Conservation (phyloP, 2,329 filamentous ascomycete genomes). For the Zymoseptoria pseudotritici region DNA sequence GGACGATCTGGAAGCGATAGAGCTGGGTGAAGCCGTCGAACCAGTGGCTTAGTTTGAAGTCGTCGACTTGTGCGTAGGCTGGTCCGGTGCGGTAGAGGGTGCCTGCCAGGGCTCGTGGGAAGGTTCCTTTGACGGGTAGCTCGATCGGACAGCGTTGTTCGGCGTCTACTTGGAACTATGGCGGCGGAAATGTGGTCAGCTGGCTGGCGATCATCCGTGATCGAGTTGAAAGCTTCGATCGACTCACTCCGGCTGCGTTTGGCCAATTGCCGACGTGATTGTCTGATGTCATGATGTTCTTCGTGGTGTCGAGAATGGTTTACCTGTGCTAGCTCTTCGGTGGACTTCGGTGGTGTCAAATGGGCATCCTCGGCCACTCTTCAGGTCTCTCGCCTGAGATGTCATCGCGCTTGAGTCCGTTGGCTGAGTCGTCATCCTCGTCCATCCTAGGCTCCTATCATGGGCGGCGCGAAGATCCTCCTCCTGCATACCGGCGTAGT, state of each 20-base stretch:
- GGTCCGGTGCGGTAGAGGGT: slow-evolving; percentile 68
- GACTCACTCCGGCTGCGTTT: slow-evolving; percentile 2
- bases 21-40: slow-evolving; percentile 69
- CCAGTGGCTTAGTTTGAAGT: slow-evolving; percentile 63
- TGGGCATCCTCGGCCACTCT: background rate
- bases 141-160: slow-evolving; percentile 35
- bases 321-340: background rate
- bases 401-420: background rate
- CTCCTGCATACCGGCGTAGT: background rate
- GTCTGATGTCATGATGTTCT: background rate
- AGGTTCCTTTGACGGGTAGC: slow-evolving; percentile 55
- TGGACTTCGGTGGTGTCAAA: background rate
- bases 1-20: slow-evolving; percentile 64
- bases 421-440: background rate
- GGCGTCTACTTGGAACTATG: slow-evolving; percentile 5
- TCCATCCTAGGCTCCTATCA: background rate
- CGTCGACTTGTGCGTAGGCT: slow-evolving; percentile 49
- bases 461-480: background rate
- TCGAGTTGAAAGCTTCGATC: background rate
- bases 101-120: slow-evolving; percentile 65
- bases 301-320: background rate
- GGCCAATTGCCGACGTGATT: background rate
- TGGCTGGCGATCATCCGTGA: background rate
- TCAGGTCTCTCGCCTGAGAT: background rate
- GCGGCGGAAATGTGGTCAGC: background rate